A percentile compares a stretch with the other conserved stretches of the same genome.
Conservation (phyloP, 176 grass and related monocot species). For the Bothriochloa decipiens region DNA sequence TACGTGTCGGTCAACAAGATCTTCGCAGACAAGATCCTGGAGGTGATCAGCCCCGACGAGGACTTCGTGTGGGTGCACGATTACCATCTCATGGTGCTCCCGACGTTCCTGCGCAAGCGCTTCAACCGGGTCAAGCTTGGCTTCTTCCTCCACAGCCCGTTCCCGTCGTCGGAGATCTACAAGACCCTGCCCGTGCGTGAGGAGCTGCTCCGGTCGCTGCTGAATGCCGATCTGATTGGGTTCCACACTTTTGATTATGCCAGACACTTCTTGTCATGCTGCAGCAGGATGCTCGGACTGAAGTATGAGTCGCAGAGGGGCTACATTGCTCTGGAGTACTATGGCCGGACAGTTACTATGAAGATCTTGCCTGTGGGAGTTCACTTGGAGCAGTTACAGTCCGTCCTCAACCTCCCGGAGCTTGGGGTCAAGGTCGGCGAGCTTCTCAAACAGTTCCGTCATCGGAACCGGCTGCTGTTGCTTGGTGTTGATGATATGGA, state of each 20-base stretch:
- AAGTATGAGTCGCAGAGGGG: slow-evolving; percentile 89
- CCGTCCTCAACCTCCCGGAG: slow-evolving; percentile 64
- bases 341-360: slow-evolving; percentile 86
- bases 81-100: slow-evolving; percentile 93
- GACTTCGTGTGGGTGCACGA: slow-evolving; percentile 96
- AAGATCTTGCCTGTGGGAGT: slow-evolving; percentile 92
- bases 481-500: slow-evolving; percentile 97
- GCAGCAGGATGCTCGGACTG: slow-evolving; percentile 87
- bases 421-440: slow-evolving; percentile 68
- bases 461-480: slow-evolving; percentile 52
- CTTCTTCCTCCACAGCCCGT: slow-evolving; percentile 92
- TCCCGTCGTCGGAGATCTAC: slow-evolving; percentile 88
- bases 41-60: slow-evolving; percentile 94
- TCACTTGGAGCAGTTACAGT: slow-evolving; percentile 75
- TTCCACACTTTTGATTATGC: slow-evolving; percentile 98
- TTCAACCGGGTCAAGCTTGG: slow-evolving; percentile 87
- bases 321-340: slow-evolving; percentile 87
- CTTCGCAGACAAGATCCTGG: slow-evolving; percentile 89
- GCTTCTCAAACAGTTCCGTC: slow-evolving; percentile 74
- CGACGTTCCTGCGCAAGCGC: slow-evolving; percentile 79
- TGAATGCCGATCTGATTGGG: slow-evolving; percentile 88
- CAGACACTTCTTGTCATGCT: slow-evolving; percentile 86
- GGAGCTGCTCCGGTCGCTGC: slow-evolving; percentile 74
- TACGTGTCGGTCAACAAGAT: slow-evolving; percentile 97
- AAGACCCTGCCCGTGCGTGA: slow-evolving; percentile 80